A percentile compares a stretch with the other conserved stretches of the same genome.
Conservation (phyloP, 371 early-diverging fungal genomes). For the Phascolomyces articulosus region DNA sequence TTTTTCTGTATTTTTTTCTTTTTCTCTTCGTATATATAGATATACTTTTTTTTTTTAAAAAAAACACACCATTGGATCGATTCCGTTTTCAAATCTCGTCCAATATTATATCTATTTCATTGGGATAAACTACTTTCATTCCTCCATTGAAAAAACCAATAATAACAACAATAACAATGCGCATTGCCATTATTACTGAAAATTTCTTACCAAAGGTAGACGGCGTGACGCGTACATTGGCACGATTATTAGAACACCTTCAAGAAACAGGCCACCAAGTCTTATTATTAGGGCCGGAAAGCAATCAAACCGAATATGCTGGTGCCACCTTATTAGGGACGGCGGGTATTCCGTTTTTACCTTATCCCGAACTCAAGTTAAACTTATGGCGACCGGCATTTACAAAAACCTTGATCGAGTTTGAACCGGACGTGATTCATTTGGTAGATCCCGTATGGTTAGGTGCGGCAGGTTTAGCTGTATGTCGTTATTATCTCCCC, state of each 20-base stretch:
- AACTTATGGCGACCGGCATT: slow-evolving; percentile 51
- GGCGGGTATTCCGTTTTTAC: slow-evolving; percentile 44
- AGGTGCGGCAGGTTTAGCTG: slow-evolving; percentile 37
- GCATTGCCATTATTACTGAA: slow-evolving; percentile 52
- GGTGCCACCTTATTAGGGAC: slow-evolving; percentile 48
- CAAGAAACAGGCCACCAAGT: slow-evolving; percentile 36
- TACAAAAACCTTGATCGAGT: slow-evolving; percentile 34
- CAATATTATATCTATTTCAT: too few species aligned
- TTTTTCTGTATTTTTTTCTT: background rate
- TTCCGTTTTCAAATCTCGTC: too few species aligned
- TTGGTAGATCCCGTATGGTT: slow-evolving; percentile 54
- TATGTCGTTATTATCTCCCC: slow-evolving; percentile 22
- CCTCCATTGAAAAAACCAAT: too few species aligned
- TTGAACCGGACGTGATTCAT: slow-evolving; percentile 52
- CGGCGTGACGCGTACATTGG: slow-evolving; percentile 53
- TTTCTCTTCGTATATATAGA: too few species aligned
- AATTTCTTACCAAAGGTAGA: slow-evolving; percentile 57
- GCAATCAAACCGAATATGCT: slow-evolving; percentile 36
- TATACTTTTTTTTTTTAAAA: too few species aligned
- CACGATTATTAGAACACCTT: slow-evolving; percentile 44
- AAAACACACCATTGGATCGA: too few species aligned
- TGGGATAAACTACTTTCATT: too few species aligned
- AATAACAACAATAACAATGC: too few species aligned
- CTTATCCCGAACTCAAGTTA: slow-evolving; percentile 53
- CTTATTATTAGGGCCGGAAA: slow-evolving; percentile 48